Evolutionary conservation across 768 basidiomycete species (phyloP).

Genomic region (Hericium coralloides): DNA sequence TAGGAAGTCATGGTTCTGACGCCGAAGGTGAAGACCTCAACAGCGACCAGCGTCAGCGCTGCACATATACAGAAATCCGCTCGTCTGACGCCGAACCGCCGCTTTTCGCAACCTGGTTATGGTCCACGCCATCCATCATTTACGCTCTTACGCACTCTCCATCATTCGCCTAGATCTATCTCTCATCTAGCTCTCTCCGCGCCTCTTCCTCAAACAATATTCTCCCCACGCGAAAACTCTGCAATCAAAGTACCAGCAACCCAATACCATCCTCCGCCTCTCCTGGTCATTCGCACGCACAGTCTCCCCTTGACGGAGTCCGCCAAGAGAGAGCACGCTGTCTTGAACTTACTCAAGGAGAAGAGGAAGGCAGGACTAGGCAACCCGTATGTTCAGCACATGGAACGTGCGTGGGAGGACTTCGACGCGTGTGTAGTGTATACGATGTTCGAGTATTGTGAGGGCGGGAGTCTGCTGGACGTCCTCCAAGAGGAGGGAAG

Average conservation of each 20-base stretch:
- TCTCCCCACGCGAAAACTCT: neutral
- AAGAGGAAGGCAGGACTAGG: neutral
- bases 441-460: constrained; percentile 12
- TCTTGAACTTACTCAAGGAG: constrained; percentile 4
- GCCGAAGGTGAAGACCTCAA: constrained; percentile 4
- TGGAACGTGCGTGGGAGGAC: constrained; percentile 13
- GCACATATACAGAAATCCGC: neutral
- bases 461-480: constrained; percentile 7
- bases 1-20: constrained; percentile 16
- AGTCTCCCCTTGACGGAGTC: constrained; percentile 7
- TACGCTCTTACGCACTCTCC: constrained; percentile 12
- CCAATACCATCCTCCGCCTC: neutral
- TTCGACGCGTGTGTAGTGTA: constrained; percentile 8
- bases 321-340: constrained; percentile 6
- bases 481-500: constrained; percentile 9
- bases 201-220: neutral
- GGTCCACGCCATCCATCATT: constrained; percentile 1
- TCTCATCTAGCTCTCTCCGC: constrained; percentile 9
- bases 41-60: neutral
- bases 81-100: neutral
- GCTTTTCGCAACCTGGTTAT: neutral
- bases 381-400: constrained; percentile 9
- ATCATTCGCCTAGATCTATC: constrained; percentile 7
- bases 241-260: too few species aligned
- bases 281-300: constrained; percentile 13